A percentile compares a stretch with the other conserved stretches of the same genome.
phyloP scores from a whole-genome alignment of 2,329 filamentous ascomycete genomes.

The Celoporthe dispersa region DNA sequence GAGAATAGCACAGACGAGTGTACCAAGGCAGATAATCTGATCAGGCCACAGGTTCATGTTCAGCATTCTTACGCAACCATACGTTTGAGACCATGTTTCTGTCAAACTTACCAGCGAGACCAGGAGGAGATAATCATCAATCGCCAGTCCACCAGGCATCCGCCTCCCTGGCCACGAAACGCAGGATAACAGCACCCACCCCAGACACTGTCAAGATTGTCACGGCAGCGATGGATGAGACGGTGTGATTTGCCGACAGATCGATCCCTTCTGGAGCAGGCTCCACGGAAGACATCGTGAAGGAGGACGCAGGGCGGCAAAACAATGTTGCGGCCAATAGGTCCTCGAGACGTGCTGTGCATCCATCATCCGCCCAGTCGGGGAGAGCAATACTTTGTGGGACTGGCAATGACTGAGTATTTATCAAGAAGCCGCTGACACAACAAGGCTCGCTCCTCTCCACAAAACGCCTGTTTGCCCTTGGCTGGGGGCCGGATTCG shows the following conservation, averaged over 20 bases:
- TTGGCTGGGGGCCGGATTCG: background rate
- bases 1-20: background rate
- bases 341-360: background rate
- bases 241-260: background rate
- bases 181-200: background rate
- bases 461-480: background rate
- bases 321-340: background rate
- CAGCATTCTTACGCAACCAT: background rate
- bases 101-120: background rate
- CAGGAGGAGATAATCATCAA: slow-evolving; percentile 9
- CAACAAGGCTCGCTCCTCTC: too few species aligned
- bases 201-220: slow-evolving; percentile 2
- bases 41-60: background rate
- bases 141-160: background rate
- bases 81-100: too few species aligned
- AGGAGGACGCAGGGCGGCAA: background rate
- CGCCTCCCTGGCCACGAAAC: slow-evolving; percentile 3
- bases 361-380: background rate
- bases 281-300: background rate
- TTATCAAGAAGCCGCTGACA: background rate
- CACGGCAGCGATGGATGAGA: background rate
- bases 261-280: slow-evolving; percentile 2
- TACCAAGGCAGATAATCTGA: background rate
- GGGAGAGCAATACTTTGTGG: background rate
- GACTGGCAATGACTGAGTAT: background rate